Evolutionary conservation across 148 eudicot species (phyloP), one percentile per base, ranked within the genome.

Genomic region (Spergularia marina): DNA sequence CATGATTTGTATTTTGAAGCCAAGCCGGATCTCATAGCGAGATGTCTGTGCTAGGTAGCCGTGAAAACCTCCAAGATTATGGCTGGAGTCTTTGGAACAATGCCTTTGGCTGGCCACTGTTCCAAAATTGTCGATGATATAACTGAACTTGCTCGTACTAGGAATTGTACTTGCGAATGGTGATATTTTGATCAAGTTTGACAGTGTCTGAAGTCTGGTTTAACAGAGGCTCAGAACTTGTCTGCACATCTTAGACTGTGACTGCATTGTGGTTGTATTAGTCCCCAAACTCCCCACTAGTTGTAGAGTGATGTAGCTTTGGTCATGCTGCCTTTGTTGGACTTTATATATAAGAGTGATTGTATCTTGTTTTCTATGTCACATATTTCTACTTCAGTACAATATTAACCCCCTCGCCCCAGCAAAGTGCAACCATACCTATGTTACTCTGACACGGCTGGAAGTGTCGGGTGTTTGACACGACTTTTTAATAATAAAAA

Each of bases 11-110:
- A 30, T 49, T 59, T 57, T 61, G 76, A 80, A 76, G 86, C 82
- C 77, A 83, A 82, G 87, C 84, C 87, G 74, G 69, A 59, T 65
- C 78, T 77, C 81, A 49, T 61, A 52, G 77, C 8, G 85, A 85
- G 82, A 68, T 74, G 30, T 73, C 81, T 79, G 87, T 58, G 83
- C 81, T 84, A 60, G 83, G 84, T 80, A 74, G 73, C 80, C 34
- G 74, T 70, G 62, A 25, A 40, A 66, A 21, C 23, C 51, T 56
- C 55, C 51, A 18, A 8, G 67, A 15, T 77, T 62, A 55, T 59
- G 56, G 25, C 64, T 39, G 57, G 66, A 60, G 36, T 49, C 53
- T 73, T 60, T 63, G 66, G 66, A 74, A 62, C 71, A 70, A 73
- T 61, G 63, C 69, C 55, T 47, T 49, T 53, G 56, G 72, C 14